Evolutionary conservation across 2,329 filamentous ascomycete genomes (phyloP).

Genomic region (Dactylellina haptotyla): DNA sequence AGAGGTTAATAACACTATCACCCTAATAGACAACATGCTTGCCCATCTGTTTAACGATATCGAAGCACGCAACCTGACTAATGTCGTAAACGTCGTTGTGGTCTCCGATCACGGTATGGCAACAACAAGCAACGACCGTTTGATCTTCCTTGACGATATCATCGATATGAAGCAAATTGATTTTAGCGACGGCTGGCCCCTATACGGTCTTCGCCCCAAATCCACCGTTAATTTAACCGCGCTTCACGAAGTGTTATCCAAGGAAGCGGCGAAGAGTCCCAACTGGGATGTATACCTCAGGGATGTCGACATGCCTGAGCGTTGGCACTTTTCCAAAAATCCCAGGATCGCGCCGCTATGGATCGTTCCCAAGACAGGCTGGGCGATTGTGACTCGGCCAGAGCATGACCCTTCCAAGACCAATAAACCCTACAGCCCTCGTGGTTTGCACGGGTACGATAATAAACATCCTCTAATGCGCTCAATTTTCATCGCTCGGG

Average conservation of each 20-base stretch:
- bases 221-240: slow-evolving; percentile 70
- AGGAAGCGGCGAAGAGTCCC: slow-evolving; percentile 67
- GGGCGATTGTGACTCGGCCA: slow-evolving; percentile 83
- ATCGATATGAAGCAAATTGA: slow-evolving; percentile 80
- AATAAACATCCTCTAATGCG: slow-evolving; percentile 94
- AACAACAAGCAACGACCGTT: slow-evolving; percentile 80
- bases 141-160: slow-evolving; percentile 90
- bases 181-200: slow-evolving; percentile 91
- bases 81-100: slow-evolving; percentile 92
- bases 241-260: slow-evolving; percentile 70
- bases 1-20: slow-evolving; percentile 82
- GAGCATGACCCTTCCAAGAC: slow-evolving; percentile 80
- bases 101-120: slow-evolving; percentile 99
- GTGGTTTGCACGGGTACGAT: slow-evolving; percentile 92
- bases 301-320: slow-evolving; percentile 86
- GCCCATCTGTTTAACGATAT: slow-evolving; percentile 79
- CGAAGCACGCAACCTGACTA: slow-evolving; percentile 81
- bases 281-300: slow-evolving; percentile 86
- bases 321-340: slow-evolving; percentile 91
- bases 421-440: slow-evolving; percentile 72
- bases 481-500: slow-evolving; percentile 90
- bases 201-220: slow-evolving; percentile 84
- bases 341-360: slow-evolving; percentile 91
- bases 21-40: slow-evolving; percentile 83
- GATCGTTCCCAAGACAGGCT: slow-evolving; percentile 91